Base-by-base conservation (phyloP, 495 filamentous ascomycete species). In the Zalerion maritima region DNA sequence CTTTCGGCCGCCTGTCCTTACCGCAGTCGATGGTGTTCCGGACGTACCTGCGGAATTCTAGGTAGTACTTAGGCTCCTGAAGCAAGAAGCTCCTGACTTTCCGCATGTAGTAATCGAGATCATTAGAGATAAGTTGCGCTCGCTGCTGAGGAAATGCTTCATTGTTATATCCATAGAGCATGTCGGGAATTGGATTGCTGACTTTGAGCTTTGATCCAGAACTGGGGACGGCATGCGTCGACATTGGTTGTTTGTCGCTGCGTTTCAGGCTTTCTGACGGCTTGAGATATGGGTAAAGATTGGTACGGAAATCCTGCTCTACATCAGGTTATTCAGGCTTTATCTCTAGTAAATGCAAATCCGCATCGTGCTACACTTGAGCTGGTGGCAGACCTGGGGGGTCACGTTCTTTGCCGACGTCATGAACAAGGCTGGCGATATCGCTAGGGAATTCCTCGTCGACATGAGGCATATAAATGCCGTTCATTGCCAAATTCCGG, bases 21-120 rank as follows among this genome's bases (percentile, higher is more conserved):
- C 41, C 38, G 38, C 39, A 45, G 32, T 45, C 39, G 21, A 42
- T 30, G 26, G 38, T 45, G 31, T 45, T 45, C 21, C 21, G 33
- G 34, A 45, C 39, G 25, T 45, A 30, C 27, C 35, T 45, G 34
- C 39, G 39, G 26, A 45, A 45, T n/a, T 30, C 29, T 9, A 38
- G 7, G 20, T 38, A 45, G 14, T 42, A 3, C 10, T 37, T 15
- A 15, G 39, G 41, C 11, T 31, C 29, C 25, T 37, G 29, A 21
- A 45, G 30, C 19, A 38, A 31, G 28, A 41, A 45, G 28, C 24
- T 28, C 8, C 31, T 16, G 16, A 37, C 28, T 14, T 34, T 38
- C 24, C 21, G 39, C 29, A 32, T 38, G 18, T 41, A 41, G 27
- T 41, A 45, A n/a, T 42, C 19, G 11, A 42, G 34, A 6, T 42